phyloP scores from a whole-genome alignment of 2,329 filamentous ascomycete species.

The Monilinia fructigena region DNA sequence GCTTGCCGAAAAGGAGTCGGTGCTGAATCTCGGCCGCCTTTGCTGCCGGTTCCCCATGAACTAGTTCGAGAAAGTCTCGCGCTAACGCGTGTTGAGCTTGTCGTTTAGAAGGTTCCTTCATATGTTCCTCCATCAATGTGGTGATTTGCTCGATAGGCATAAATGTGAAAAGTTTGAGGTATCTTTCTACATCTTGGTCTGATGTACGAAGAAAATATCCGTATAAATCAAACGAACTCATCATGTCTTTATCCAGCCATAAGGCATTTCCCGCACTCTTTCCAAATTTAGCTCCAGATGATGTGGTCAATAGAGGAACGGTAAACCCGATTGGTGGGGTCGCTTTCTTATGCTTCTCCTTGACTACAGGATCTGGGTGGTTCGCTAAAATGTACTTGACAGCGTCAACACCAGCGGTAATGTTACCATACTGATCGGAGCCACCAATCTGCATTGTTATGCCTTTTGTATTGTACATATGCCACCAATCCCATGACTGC shows the following conservation, averaged over 20 bases:
- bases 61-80: constrained; percentile 74
- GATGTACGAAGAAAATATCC: constrained; percentile 82
- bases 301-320: constrained; percentile 82
- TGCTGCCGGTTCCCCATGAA: constrained; percentile 69
- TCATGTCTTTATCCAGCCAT: constrained; percentile 84
- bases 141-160: constrained; percentile 69
- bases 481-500: constrained; percentile 97
- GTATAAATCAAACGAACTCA: constrained; percentile 82
- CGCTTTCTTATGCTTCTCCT: constrained; percentile 44
- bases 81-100: constrained; percentile 82
- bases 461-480: constrained; percentile 66
- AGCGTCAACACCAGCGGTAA: constrained; percentile 82
- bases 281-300: constrained; percentile 85
- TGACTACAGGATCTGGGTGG: constrained; percentile 50
- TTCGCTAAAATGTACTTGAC: constrained; percentile 70
- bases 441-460: constrained; percentile 90
- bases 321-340: constrained; percentile 75
- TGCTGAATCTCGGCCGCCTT: constrained; percentile 59
- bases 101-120: constrained; percentile 65
- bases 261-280: constrained; percentile 93
- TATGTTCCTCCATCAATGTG: constrained; percentile 66
- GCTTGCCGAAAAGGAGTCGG: constrained; percentile 47
- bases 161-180: constrained; percentile 90
- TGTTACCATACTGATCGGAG: constrained; percentile 95
- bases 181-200: constrained; percentile 76